A percentile compares a stretch with the other conserved stretches of the same genome.
Conservation (phyloP, 108 stramenopile species). For the Nitzschia putrida region DNA sequence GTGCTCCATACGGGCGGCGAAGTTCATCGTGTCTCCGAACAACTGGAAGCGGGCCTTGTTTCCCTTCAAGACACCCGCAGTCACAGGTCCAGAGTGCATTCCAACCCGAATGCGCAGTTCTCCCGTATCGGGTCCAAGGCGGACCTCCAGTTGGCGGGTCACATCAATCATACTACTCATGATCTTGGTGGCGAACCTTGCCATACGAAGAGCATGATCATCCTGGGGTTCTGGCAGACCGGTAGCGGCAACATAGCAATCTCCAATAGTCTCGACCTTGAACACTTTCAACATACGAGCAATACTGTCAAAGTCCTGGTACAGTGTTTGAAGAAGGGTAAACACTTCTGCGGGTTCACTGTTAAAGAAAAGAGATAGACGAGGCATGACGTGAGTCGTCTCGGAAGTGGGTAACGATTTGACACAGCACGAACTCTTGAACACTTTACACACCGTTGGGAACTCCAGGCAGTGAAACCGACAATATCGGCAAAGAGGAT, state of each 20-base stretch:
- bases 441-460: conserved; percentile 6
- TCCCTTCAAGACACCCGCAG: conserved; percentile 47
- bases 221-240: conserved; percentile 26
- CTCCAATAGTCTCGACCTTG: conserved; percentile 26
- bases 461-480: conserved; percentile 18
- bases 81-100: conserved; percentile 49
- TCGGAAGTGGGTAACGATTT: too few species aligned
- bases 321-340: conserved; percentile 16
- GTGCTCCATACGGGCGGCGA: conserved; percentile 45
- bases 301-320: conserved; percentile 10
- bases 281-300: conserved; percentile 14
- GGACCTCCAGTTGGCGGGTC: conserved; percentile 16
- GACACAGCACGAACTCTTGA: too few species aligned
- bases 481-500: conserved; percentile 25
- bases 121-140: conserved; percentile 22
- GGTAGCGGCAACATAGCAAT: conserved; percentile 32
- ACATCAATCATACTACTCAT: conserved; percentile 22
- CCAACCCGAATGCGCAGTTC: conserved; percentile 55
- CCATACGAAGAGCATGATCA: conserved; percentile 31
- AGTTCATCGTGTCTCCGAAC: conserved; percentile 54
- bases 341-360: conserved; percentile 23
- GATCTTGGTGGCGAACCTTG: conserved; percentile 14
- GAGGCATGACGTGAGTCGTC: not conserved
- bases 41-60: conserved; percentile 44
- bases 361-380: not conserved